Conservation (phyloP, 768 basidiomycete species). For the Cyathus striatus region DNA sequence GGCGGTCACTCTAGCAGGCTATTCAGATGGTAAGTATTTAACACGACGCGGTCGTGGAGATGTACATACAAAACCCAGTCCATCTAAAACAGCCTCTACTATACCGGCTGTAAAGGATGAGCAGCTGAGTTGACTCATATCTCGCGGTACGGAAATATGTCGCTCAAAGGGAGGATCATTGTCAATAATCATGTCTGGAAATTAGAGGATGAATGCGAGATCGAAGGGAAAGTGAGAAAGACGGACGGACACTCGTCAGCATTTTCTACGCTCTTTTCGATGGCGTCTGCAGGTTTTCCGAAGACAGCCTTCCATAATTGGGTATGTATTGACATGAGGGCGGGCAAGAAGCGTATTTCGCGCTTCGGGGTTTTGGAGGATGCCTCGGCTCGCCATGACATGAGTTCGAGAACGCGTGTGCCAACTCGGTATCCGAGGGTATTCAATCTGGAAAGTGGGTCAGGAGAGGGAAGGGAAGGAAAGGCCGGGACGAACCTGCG, state of each 20-base stretch:
- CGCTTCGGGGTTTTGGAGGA: slow-evolving; percentile 87
- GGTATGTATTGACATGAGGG: slow-evolving; percentile 90
- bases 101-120: slow-evolving; percentile 98
- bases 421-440: slow-evolving; percentile 93
- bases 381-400: slow-evolving; percentile 74
- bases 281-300: slow-evolving; percentile 88
- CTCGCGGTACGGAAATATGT: slow-evolving; percentile 88
- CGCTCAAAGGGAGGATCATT: slow-evolving; percentile 92
- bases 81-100: slow-evolving; percentile 95
- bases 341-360: slow-evolving; percentile 85
- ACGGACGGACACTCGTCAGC: slow-evolving; percentile 81
- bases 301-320: slow-evolving; percentile 95
- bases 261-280: slow-evolving; percentile 95
- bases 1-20: slow-evolving; percentile 97
- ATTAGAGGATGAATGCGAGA: slow-evolving; percentile 6
- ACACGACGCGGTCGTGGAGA: background rate
- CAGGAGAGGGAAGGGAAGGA: slow-evolving; percentile 2
- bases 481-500: slow-evolving; percentile 49
- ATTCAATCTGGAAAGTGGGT: slow-evolving; percentile 64
- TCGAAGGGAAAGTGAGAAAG: background rate
- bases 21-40: slow-evolving; percentile 8
- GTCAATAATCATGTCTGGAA: slow-evolving; percentile 93
- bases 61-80: slow-evolving; percentile 83
- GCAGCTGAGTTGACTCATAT: slow-evolving; percentile 91
- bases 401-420: slow-evolving; percentile 78